phyloP scores from a whole-genome alignment of 2,329 filamentous ascomycete genomes.

The Botryotinia calthae region DNA sequence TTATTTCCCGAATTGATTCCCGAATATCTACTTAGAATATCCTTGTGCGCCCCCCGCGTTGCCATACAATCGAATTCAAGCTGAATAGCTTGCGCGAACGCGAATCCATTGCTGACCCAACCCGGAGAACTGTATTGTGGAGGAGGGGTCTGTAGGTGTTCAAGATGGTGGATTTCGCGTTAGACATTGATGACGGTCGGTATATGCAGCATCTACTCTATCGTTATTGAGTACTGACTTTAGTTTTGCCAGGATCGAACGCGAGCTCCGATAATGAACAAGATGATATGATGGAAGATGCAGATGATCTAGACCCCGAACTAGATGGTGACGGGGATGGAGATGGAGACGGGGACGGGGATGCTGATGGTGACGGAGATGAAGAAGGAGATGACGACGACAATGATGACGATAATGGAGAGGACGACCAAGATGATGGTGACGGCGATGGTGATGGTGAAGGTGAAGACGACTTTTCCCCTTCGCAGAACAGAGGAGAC shows the following conservation, averaged over 20 bases:
- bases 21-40: background rate
- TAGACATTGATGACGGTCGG: slow-evolving; percentile 38
- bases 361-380: slow-evolving; percentile 38
- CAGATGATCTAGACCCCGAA: slow-evolving; percentile 40
- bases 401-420: slow-evolving; percentile 37
- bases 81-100: slow-evolving; percentile 3
- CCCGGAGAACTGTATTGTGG: background rate
- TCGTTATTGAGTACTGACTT: background rate
- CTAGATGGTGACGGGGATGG: slow-evolving; percentile 37
- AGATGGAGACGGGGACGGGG: slow-evolving; percentile 43
- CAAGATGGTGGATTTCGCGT: slow-evolving; percentile 36
- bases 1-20: background rate
- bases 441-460: slow-evolving; percentile 45
- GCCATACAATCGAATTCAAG: background rate
- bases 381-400: slow-evolving; percentile 45
- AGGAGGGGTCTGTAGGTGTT: slow-evolving; percentile 16
- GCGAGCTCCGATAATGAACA: slow-evolving; percentile 51
- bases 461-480: slow-evolving; percentile 53
- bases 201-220: slow-evolving; percentile 19
- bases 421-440: slow-evolving; percentile 41
- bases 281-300: slow-evolving; percentile 57
- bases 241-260: slow-evolving; percentile 39
- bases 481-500: slow-evolving; percentile 33
- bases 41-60: slow-evolving; percentile 16
- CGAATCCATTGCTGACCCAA: background rate